Conservation (phyloP, 805 yeast genomes). For the Komagataella populi region DNA sequence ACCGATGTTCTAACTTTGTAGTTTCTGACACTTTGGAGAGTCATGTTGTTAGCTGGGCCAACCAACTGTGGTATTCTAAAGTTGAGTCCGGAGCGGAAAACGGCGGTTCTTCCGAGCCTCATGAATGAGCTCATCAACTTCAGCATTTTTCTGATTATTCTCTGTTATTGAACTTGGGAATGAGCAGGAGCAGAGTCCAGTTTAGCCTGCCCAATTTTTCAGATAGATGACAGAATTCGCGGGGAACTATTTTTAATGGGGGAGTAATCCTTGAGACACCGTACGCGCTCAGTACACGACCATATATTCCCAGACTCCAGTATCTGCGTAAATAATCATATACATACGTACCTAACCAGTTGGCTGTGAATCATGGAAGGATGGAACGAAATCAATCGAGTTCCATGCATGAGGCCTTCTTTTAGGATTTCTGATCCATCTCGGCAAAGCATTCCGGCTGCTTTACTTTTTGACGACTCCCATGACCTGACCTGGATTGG, state of each 20-base stretch:
- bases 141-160: not conserved
- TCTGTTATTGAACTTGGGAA: not conserved
- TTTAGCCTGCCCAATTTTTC: not conserved
- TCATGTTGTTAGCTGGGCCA: slow-evolving; percentile 5
- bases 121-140: not conserved
- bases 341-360: too few relatives aligned
- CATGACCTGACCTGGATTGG: slow-evolving; percentile 81
- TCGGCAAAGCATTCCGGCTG: slow-evolving; percentile 9
- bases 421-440: not conserved
- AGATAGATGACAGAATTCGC: not conserved
- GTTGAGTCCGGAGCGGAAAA: not conserved
- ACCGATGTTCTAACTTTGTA: slow-evolving; percentile 90
- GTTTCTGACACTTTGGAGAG: slow-evolving; percentile 30
- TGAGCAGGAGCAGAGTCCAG: not conserved
- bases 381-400: slow-evolving; percentile 28
- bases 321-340: not conserved
- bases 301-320: not conserved
- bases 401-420: slow-evolving; percentile 8
- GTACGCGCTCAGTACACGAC: not conserved
- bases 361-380: slow-evolving; percentile 25
- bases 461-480: slow-evolving; percentile 48
- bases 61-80: not conserved
- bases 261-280: not conserved
- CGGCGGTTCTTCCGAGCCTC: not conserved
- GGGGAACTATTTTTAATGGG: not conserved